phyloP scores from a whole-genome alignment of 2,329 filamentous ascomycete species.

The Periconia digitata region DNA sequence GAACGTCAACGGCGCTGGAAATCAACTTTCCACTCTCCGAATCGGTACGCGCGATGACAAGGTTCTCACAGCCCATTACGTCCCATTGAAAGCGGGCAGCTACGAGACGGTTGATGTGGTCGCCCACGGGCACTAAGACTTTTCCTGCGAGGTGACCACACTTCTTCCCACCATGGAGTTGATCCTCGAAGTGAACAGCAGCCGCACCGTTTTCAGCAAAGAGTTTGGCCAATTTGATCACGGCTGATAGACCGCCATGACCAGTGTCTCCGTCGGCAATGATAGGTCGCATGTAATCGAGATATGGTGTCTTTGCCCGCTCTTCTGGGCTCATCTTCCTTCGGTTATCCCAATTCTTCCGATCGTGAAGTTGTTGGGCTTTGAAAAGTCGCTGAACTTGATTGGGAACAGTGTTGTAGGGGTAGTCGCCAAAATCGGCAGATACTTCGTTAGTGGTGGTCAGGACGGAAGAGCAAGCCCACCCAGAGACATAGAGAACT shows the following conservation, averaged over 20 bases:
- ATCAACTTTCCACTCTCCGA: conserved; percentile 91
- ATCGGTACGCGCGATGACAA: conserved; percentile 93
- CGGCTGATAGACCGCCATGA: conserved; percentile 88
- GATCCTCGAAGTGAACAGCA: conserved; percentile 96
- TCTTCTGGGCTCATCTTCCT: conserved; percentile 75
- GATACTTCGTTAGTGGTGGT: conserved; percentile 97
- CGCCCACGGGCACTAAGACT: conserved; percentile 87
- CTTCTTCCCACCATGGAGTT: conserved; percentile 97
- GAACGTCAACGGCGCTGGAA: conserved; percentile 86
- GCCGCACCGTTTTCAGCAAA: conserved; percentile 97
- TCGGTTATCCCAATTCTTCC: conserved; percentile 87
- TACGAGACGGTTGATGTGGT: conserved; percentile 93
- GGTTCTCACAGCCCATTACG: conserved; percentile 92
- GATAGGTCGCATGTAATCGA: conserved; percentile 92
- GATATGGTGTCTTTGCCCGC: conserved; percentile 75
- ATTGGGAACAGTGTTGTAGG: conserved; percentile 98
- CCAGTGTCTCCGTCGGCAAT: conserved; percentile 95
- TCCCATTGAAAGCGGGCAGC: conserved; percentile 98
- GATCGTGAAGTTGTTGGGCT: conserved; percentile 94
- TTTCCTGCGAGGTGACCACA: conserved; percentile 96
- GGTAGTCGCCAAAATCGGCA: conserved; percentile 97
- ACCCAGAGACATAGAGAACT: conserved; percentile 92
- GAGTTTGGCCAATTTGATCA: conserved; percentile 93
- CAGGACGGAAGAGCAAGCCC: conserved; percentile 92
- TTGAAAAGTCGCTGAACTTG: conserved; percentile 96